Base-by-base conservation (phyloP, 192 early-diverging fungal species). In the Linnemannia hyalina region DNA sequence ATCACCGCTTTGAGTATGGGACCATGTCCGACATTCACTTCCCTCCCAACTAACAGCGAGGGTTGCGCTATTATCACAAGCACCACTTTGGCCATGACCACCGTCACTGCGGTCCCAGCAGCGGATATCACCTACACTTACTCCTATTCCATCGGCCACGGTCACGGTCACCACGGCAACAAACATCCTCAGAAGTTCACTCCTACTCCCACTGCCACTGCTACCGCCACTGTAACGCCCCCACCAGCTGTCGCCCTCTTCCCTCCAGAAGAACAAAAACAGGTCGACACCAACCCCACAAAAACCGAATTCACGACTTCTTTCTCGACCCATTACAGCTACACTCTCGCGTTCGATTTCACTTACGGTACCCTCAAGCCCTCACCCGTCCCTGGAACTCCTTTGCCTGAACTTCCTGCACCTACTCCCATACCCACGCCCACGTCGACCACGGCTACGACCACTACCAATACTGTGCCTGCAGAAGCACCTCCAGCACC, bases 31-130 rank as follows among this genome's bases (percentile, higher is more conserved):
- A 78, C 68, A 6, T 70, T 32, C 7, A 41, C 36, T 9, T 7
- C 36, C 3, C 22, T 71, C 29, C 77, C 77, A 8, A 22, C 54
- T 18, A 71, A 78, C 36, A 78, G 52, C 13, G 77, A 78, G 2
- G 77, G 77, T 23, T 78, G 77, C 20, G 77, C 69, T 26, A 78
- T 78, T 29, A 2, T 78, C 68, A 78, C 69, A 10, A 78, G 77
- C 38, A 78, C 77, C 9, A 11, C 47, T 1, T 15, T 78, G 22
- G 77, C 38, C 0, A 68, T 71, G 69, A 42, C 76, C 18, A 35
- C 68, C 4, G 68, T 47, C n/a, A 77, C 76, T 4, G 76, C 76
- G 11, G 68, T 70, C 42, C 76, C 76, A 69, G 68, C 49, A 18
- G 32, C 52, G 20, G 75, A 44, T 26, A 15, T 35, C 8, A 40